Conservation (phyloP, 2,329 filamentous ascomycete species). For the Sporothrix euskadiensis region DNA sequence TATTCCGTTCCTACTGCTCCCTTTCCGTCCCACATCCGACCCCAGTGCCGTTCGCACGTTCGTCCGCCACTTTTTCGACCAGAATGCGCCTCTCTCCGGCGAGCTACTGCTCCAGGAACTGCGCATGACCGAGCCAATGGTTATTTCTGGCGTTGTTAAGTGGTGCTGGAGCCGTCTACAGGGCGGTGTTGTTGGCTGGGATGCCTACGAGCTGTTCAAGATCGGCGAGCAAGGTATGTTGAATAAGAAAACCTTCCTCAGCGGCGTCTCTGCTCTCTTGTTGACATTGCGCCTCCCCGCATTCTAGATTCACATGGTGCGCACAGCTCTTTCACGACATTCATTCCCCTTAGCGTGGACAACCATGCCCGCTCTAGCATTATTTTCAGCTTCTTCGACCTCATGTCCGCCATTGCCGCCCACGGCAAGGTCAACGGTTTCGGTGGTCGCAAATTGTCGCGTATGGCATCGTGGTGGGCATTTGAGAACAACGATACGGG, state of each 20-base stretch:
- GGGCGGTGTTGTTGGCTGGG: constrained; percentile 93
- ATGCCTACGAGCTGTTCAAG: constrained; percentile 93
- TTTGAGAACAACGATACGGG: constrained; percentile 87
- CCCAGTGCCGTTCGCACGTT: constrained; percentile 90
- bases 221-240: constrained; percentile 82
- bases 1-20: constrained; percentile 87
- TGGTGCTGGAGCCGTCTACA: constrained; percentile 97
- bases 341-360: constrained; percentile 91
- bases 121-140: constrained; percentile 90
- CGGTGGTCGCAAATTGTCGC: constrained; percentile 87
- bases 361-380: constrained; percentile 82
- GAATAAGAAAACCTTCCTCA: neutral
- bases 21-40: constrained; percentile 91
- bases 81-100: constrained; percentile 63
- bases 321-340: constrained; percentile 90
- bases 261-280: neutral
- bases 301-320: constrained; percentile 81
- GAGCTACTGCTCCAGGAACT: constrained; percentile 79
- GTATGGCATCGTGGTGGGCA: constrained; percentile 97
- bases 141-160: constrained; percentile 89
- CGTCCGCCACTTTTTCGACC: constrained; percentile 86
- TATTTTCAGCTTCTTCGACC: constrained; percentile 94
- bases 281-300: neutral
- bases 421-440: constrained; percentile 92
- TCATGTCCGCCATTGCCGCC: constrained; percentile 85